Conservation (phyloP, 2,329 filamentous ascomycete genomes). For the Alternaria atra region DNA sequence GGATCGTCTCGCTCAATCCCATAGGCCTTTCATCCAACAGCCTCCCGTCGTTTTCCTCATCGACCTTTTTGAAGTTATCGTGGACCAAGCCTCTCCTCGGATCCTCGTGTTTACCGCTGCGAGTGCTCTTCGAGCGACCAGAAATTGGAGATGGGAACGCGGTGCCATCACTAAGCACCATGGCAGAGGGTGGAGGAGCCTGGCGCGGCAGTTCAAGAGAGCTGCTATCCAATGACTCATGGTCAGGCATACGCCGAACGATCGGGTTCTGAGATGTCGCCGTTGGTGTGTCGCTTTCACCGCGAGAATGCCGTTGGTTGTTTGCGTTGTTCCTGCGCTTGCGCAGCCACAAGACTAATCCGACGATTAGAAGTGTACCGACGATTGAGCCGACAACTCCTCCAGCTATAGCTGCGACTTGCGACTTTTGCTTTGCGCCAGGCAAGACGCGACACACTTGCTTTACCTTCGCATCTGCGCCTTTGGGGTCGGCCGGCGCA, state of each 20-base stretch:
- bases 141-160: constrained; percentile 15
- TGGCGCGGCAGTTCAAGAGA: constrained; percentile 21
- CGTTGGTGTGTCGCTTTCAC: constrained; percentile 13
- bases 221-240: constrained; percentile 13
- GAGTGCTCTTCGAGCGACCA: constrained; percentile 4
- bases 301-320: constrained; percentile 8
- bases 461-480: constrained; percentile 23
- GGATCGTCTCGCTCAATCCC: constrained; percentile 29
- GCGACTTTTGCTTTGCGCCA: constrained; percentile 11
- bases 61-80: constrained; percentile 19
- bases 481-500: constrained; percentile 21
- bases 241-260: constrained; percentile 2
- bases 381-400: constrained; percentile 14
- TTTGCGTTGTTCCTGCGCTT: constrained; percentile 6
- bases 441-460: constrained; percentile 25
- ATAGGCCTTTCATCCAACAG: constrained; percentile 27
- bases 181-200: constrained; percentile 8
- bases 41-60: constrained; percentile 27
- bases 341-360: constrained; percentile 12
- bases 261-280: constrained; percentile 11
- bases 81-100: constrained; percentile 21
- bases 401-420: constrained; percentile 17
- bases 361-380: constrained; percentile 21
- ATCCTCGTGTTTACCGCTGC: constrained; percentile 7
- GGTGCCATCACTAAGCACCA: constrained; percentile 6